phyloP scores from a whole-genome alignment of 2,329 filamentous ascomycete species.

The Talaromyces sp. region DNA sequence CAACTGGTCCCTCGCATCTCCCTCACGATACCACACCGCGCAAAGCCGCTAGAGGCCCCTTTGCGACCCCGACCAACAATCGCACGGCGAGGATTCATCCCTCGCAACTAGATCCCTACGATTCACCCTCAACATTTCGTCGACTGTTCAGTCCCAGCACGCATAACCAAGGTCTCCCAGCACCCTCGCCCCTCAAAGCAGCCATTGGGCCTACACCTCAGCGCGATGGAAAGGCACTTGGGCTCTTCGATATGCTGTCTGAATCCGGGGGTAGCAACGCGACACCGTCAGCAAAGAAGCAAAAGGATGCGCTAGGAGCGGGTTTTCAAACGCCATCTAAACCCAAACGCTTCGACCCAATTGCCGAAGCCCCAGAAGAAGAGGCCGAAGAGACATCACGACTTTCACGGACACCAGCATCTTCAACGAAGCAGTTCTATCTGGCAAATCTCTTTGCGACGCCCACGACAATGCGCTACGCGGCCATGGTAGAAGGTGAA shows the following conservation, averaged over 20 bases:
- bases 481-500: conserved; percentile 41
- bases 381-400: conserved; percentile 29
- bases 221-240: conserved; percentile 51
- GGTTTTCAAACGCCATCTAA: conserved; percentile 43
- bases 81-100: conserved; percentile 36
- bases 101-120: conserved; percentile 47
- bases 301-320: conserved; percentile 31
- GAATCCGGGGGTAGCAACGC: conserved; percentile 41
- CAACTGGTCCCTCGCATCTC: conserved; percentile 22
- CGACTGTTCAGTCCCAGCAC: conserved; percentile 41
- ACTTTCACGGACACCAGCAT: conserved; percentile 43
- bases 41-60: conserved; percentile 35
- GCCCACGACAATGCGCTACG: conserved; percentile 48
- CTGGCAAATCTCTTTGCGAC: conserved; percentile 51
- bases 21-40: conserved; percentile 35
- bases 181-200: conserved; percentile 40
- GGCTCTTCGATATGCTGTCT: conserved; percentile 52
- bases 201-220: conserved; percentile 53
- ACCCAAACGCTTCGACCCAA: conserved; percentile 30
- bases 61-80: conserved; percentile 37
- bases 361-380: conserved; percentile 33
- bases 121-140: conserved; percentile 44
- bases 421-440: conserved; percentile 48
- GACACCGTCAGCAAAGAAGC: conserved; percentile 34
- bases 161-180: conserved; percentile 30